Percentiles rank a stretch among this genome's conserved stretches.
phyloP scores from a whole-genome alignment of 208 protist species.

The Wallacemonas collosoma region DNA sequence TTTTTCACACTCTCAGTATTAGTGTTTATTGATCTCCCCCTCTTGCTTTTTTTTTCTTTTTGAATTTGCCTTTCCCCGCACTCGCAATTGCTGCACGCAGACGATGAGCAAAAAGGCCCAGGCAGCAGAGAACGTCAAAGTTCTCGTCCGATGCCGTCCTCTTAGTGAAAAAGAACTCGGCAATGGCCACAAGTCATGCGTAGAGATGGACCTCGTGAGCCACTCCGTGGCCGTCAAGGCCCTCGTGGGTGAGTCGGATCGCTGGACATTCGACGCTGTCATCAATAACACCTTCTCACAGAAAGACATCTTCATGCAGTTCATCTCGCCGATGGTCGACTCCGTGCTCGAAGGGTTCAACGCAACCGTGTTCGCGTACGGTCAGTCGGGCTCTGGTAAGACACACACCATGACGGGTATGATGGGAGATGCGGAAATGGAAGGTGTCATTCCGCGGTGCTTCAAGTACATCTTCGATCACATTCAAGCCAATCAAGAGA shows the following conservation, averaged over 20 bases:
- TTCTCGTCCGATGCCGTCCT: slow-evolving; percentile 85
- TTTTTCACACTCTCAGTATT: background rate
- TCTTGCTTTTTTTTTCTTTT: slow-evolving; percentile 12
- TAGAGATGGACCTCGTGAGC: slow-evolving; percentile 74
- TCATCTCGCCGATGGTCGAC: slow-evolving; percentile 85
- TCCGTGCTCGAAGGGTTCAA: slow-evolving; percentile 91
- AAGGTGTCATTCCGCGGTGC: slow-evolving; percentile 82
- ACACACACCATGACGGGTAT: slow-evolving; percentile 93
- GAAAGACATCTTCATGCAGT: slow-evolving; percentile 87
- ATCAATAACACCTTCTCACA: slow-evolving; percentile 91
- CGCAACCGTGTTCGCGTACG: slow-evolving; percentile 95
- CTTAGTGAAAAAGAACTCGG: slow-evolving; percentile 80
- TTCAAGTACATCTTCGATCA: slow-evolving; percentile 80
- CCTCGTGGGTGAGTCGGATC: slow-evolving; percentile 62
- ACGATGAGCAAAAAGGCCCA: slow-evolving; percentile 72
- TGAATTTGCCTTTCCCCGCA: background rate
- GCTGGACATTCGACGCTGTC: slow-evolving; percentile 90
- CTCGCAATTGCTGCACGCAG: background rate
- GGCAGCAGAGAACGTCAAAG: slow-evolving; percentile 89
- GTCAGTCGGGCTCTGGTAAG: slow-evolving; percentile 95
- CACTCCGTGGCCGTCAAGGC: slow-evolving; percentile 71
- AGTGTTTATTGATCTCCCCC: background rate
- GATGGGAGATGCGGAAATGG: slow-evolving; percentile 54
- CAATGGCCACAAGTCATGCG: slow-evolving; percentile 74
- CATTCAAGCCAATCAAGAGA: slow-evolving; percentile 50